A percentile compares a stretch with the other conserved stretches of the same genome.
Evolutionary conservation across 2,329 filamentous ascomycete species (phyloP).

Genomic region (Diaporthe eres): DNA sequence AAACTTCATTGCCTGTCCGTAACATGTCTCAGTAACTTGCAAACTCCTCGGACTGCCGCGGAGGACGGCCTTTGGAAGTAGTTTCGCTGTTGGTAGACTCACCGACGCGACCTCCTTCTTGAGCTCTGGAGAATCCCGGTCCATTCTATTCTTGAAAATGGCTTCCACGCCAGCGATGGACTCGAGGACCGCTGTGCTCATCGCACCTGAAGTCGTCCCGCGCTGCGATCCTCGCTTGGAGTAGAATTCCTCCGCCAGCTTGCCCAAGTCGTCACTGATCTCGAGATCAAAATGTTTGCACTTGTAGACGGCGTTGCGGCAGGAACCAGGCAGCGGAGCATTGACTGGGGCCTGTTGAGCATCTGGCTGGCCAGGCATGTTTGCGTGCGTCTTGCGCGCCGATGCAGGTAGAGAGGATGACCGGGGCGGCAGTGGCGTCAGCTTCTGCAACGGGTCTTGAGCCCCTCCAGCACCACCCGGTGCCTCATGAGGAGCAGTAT

Average conservation of each 20-base stretch:
- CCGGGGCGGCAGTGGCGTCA: neutral
- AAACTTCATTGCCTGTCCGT: neutral
- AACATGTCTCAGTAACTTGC: neutral
- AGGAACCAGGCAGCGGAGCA: neutral
- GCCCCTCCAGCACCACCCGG: neutral
- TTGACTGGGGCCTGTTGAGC: too few relatives aligned
- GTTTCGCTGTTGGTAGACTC: neutral
- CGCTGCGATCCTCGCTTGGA: neutral
- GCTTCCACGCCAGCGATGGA: conserved; percentile 13
- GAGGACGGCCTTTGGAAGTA: neutral
- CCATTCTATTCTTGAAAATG: neutral
- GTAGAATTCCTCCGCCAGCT: neutral
- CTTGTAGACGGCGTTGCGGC: neutral
- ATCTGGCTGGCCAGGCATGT: neutral
- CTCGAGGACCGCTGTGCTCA: conserved; percentile 2
- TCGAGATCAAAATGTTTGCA: neutral
- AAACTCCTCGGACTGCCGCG: too few relatives aligned
- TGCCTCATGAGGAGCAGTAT: too few relatives aligned
- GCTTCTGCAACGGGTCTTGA: neutral
- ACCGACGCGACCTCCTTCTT: neutral
- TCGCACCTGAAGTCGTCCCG: neutral
- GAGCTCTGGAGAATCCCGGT: neutral
- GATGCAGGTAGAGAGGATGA: neutral
- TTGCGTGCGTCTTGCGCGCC: too few relatives aligned
- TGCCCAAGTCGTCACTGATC: neutral